phyloP scores from a whole-genome alignment of 2,329 filamentous ascomycete genomes.

The Endoconidiophora laricicola region DNA sequence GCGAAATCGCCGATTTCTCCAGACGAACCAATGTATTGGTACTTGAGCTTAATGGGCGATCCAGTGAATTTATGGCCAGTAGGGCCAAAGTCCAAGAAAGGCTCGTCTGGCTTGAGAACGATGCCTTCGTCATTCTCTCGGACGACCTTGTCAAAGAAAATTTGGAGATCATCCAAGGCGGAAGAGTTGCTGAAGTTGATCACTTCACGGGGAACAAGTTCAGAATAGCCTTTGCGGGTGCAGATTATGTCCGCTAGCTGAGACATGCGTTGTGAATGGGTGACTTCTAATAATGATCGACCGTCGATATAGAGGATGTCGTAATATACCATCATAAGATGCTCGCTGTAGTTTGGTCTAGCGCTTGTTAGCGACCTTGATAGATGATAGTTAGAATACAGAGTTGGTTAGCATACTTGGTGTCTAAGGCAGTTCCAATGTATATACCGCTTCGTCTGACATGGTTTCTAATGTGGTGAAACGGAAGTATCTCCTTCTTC shows the following conservation, averaged over 20 bases:
- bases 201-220: conserved; percentile 47
- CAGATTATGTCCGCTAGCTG: conserved; percentile 39
- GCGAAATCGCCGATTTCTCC: conserved; percentile 76
- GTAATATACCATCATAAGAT: conserved; percentile 46
- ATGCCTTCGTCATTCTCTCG: conserved; percentile 56
- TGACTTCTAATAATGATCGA: conserved; percentile 31
- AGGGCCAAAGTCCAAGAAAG: conserved; percentile 47
- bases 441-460: conserved; percentile 55
- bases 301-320: conserved; percentile 39
- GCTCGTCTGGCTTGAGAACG: conserved; percentile 62
- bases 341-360: conserved; percentile 34
- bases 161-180: conserved; percentile 38
- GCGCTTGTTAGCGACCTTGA: background rate
- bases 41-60: conserved; percentile 69
- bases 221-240: conserved; percentile 41
- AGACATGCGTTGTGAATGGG: conserved; percentile 42
- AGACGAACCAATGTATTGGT: conserved; percentile 61
- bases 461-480: conserved; percentile 71
- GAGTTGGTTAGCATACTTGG: conserved; percentile 27
- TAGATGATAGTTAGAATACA: conserved; percentile 13
- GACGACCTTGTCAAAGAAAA: conserved; percentile 52
- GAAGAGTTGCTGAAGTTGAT: conserved; percentile 45
- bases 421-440: conserved; percentile 52
- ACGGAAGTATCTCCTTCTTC: conserved; percentile 49
- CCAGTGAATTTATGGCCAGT: conserved; percentile 15